Base-by-base conservation (phyloP, 2,329 filamentous ascomycete genomes). In the Fusarium siculi region DNA sequence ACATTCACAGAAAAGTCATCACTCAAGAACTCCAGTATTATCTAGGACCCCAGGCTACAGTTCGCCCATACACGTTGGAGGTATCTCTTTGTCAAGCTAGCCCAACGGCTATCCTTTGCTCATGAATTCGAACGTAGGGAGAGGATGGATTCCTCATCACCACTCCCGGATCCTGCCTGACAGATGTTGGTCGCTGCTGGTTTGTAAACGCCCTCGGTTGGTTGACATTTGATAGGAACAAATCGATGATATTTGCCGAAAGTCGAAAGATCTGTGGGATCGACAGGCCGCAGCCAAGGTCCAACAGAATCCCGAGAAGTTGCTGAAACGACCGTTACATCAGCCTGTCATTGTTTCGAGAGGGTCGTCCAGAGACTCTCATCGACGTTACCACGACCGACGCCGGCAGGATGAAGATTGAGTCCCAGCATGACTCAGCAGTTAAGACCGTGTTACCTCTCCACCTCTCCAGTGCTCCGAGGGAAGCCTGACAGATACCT, bases 131-230 rank as follows among this genome's bases (percentile, higher is more conserved):
- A 55, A 53, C 63, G 53, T 68, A 90, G 88, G 88, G 88, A 74
- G 88, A 90, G 80, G 88, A 90, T 79, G 89, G 89, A 5, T 90
- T 87, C 74, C 83, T 91, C 66, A 90, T 90, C 75, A 87, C 85
- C 36, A 90, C 88, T 5, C 87, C 87, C 12, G 88, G 88, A 39
- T 82, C 85, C 61, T 90, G 87, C 77, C 79, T 90, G 73, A 89
- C 87, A 74, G 88, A 91, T 82, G 88, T 90, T 81, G 85, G 88
- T 76, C 47, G 54, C 44, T 52, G 56, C 39, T 37, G 28, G 46
- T 63, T 40, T 39, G 39, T n/a, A 37, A 46, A 34, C 37, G 37
- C 61, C 43, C 37, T 66, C 57, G 50, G 28, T 63, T 57, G 63
- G 61, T 70, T 78, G 64, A 79, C 75, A 64, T 57, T 59, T 55